Percentiles rank a stretch among this genome's conserved stretches.
Conservation (phyloP, 306 rosid genomes). For the Inga leiocalycina region DNA sequence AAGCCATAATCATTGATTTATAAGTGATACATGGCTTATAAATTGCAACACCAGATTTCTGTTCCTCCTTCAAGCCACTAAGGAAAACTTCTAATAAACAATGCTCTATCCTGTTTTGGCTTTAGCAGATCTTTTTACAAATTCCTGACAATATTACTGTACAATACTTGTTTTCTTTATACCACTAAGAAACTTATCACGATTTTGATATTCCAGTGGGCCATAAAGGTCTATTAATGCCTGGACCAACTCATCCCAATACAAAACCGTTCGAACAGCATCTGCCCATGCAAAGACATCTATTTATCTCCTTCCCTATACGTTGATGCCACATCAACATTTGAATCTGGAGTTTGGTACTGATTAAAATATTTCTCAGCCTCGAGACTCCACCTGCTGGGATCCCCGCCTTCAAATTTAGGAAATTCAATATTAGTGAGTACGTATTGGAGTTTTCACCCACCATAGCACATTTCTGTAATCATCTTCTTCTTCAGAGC, state of each 20-base stretch:
- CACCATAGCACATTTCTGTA: neutral
- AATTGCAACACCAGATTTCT: too few species aligned
- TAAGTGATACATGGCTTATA: neutral
- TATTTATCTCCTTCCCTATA: neutral
- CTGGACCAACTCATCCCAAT: neutral
- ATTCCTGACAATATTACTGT: too few species aligned
- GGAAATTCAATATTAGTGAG: neutral
- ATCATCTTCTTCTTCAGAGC: neutral
- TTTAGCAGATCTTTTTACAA: too few species aligned
- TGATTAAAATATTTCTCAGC: neutral
- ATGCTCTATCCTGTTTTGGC: too few species aligned
- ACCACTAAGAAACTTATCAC: neutral
- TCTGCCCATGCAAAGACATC: neutral
- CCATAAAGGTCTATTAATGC: neutral
- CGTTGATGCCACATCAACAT: neutral
- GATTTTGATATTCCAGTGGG: too few species aligned
- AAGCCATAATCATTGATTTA: neutral
- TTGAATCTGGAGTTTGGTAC: neutral
- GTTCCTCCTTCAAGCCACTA: too few species aligned
- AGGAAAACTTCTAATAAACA: too few species aligned
- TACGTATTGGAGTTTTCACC: neutral
- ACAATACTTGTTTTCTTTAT: neutral
- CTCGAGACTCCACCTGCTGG: neutral
- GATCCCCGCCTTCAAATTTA: neutral
- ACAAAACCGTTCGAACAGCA: neutral